A percentile compares a stretch with the other conserved stretches of the same genome.
phyloP scores from a whole-genome alignment of 202 grass and related monocot genomes.

The Elaeis oleifera region DNA sequence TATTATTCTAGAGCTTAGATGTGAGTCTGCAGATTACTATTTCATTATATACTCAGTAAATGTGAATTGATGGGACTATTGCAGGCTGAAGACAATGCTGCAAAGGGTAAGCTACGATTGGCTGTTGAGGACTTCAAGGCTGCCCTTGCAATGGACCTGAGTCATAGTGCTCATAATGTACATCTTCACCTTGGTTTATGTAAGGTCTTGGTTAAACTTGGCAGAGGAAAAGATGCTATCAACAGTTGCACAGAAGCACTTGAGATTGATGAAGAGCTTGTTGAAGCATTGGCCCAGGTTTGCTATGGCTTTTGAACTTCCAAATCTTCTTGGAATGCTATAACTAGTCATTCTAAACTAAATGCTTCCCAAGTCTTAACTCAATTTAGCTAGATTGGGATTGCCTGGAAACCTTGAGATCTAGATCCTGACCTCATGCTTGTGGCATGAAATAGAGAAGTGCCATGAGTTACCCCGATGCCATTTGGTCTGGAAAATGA shows the following conservation, averaged over 20 bases:
- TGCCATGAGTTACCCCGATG: no score
- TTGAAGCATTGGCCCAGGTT: slow-evolving; percentile 87
- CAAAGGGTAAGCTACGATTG: slow-evolving; percentile 73
- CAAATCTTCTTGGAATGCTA: no score
- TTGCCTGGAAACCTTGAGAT: no score
- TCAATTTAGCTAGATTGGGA: no score
- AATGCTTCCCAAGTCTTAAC: no score
- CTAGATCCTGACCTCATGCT: no score
- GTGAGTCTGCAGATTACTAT: not conserved
- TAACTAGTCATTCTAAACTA: no score
- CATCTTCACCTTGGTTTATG: slow-evolving; percentile 83
- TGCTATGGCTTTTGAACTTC: slow-evolving; percentile 8
- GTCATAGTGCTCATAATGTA: slow-evolving; percentile 66
- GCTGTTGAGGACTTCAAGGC: slow-evolving; percentile 88
- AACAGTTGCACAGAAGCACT: slow-evolving; percentile 76
- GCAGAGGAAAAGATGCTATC: slow-evolving; percentile 87
- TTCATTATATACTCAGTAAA: slow-evolving; percentile 1
- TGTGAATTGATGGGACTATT: slow-evolving; percentile 18
- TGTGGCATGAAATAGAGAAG: no score
- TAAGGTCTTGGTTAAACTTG: slow-evolving; percentile 94
- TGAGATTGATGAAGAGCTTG: slow-evolving; percentile 70
- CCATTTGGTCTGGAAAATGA: no score
- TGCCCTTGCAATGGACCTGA: slow-evolving; percentile 75
- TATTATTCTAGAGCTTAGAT: slow-evolving; percentile 3
- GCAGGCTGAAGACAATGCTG: slow-evolving; percentile 84